Percentiles rank a stretch among this genome's conserved stretches.
These are phyloP conservation scores for Dactylella cylindrospora DNA, from an alignment of 2,329 filamentous ascomycete species.

Conservation along the genomic window DNA sequence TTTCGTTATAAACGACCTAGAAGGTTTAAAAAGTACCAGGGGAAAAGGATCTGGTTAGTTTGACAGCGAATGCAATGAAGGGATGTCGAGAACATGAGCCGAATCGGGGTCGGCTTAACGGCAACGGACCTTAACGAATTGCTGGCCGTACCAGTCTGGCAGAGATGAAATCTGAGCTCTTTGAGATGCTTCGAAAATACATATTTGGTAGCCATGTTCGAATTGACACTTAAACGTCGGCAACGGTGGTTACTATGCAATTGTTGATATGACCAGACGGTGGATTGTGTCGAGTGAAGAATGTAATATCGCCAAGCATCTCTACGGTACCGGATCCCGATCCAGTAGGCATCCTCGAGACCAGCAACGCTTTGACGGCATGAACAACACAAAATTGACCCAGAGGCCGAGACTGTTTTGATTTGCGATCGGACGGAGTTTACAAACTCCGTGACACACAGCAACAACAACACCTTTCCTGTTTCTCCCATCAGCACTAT, in stretches of 20 bases:
- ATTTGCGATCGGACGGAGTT: no score
- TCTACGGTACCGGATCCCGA: no score
- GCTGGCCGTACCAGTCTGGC: constrained; percentile 89
- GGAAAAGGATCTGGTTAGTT: constrained; percentile 2
- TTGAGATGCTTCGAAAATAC: constrained; percentile 84
- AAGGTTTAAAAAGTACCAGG: constrained; percentile 10
- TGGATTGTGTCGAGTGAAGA: no score
- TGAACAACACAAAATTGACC: no score
- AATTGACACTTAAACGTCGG: no score
- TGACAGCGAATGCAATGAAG: not conserved
- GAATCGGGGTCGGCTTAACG: constrained; percentile 19
- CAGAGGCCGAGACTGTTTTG: no score
- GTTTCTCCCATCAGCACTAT: no score
- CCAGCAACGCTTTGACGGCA: no score
- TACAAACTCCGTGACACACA: no score
- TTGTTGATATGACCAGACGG: not conserved
- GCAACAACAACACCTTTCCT: no score
- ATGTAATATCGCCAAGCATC: constrained; percentile 53
- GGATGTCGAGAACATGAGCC: no score
- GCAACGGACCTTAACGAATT: constrained; percentile 73
- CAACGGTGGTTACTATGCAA: not conserved
- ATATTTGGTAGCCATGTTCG: constrained; percentile 82
- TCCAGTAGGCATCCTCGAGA: no score
- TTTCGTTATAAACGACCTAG: constrained; percentile 81
- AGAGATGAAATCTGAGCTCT: constrained; percentile 96